These are phyloP conservation scores for Paecilomyces sp. DNA, from an alignment of 2,329 filamentous ascomycete genomes.

Conservation along the genomic window DNA sequence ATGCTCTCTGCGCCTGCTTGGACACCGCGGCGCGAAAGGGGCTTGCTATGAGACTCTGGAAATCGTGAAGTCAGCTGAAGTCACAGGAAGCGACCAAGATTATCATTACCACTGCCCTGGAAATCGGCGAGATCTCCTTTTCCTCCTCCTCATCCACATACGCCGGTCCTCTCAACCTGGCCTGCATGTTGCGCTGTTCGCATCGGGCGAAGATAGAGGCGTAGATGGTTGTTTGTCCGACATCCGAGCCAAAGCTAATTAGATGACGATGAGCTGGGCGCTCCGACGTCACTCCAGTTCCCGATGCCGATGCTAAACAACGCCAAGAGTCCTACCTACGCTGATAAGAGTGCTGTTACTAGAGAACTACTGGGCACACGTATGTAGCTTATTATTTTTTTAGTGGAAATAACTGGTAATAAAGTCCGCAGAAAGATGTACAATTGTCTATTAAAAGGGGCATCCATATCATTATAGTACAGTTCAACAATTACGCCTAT, in stretches of 20 bases:
- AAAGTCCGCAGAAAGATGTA: neutral
- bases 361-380: neutral
- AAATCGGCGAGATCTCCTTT: slow-evolving; percentile 10
- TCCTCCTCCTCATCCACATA: slow-evolving; percentile 15
- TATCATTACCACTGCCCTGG: slow-evolving; percentile 10
- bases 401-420: neutral
- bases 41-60: slow-evolving; percentile 46
- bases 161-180: slow-evolving; percentile 3
- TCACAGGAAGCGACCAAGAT: neutral
- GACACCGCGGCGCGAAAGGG: slow-evolving; percentile 53
- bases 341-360: neutral
- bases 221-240: neutral
- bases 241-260: neutral
- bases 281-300: neutral
- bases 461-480: slow-evolving; percentile 4
- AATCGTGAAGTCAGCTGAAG: slow-evolving; percentile 8
- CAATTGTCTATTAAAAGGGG: neutral
- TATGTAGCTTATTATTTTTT: neutral
- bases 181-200: neutral
- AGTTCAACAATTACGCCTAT: slow-evolving; percentile 3
- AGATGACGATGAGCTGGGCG: neutral
- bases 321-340: neutral
- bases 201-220: neutral
- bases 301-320: neutral
- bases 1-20: slow-evolving; percentile 56